Percentiles rank a stretch among this genome's conserved stretches.
phyloP scores from a whole-genome alignment of 345 rosid genomes.

The Syzygium aqueum region DNA sequence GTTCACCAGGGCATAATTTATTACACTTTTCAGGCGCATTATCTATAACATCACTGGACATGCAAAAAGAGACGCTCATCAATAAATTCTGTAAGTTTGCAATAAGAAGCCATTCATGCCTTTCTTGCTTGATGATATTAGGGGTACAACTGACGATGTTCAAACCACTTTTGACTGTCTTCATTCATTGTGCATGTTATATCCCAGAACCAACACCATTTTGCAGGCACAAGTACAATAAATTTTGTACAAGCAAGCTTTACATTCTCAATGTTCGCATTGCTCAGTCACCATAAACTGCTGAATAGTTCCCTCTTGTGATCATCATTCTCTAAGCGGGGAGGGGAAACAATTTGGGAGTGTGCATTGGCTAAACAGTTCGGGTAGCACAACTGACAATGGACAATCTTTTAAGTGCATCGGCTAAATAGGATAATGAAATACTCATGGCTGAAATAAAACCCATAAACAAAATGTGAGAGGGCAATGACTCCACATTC shows the following conservation, averaged over 20 bases:
- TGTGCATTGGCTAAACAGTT: neutral
- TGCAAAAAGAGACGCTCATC: neutral
- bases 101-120: neutral
- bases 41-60: neutral
- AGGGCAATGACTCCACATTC: neutral
- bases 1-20: neutral
- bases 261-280: neutral
- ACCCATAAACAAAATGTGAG: neutral
- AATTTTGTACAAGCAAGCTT: neutral
- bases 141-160: neutral
- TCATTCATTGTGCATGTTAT: neutral
- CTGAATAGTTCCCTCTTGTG: neutral
- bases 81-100: neutral
- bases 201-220: neutral
- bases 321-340: neutral
- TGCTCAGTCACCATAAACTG: neutral
- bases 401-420: neutral
- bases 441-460: neutral
- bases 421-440: neutral
- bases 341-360: neutral
- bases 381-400: neutral
- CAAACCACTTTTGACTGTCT: neutral
- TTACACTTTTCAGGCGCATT: neutral
- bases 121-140: neutral
- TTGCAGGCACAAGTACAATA: neutral